Evolutionary conservation across 306 rosid genomes (phyloP).

Genomic region (Castanopsis chinensis): DNA sequence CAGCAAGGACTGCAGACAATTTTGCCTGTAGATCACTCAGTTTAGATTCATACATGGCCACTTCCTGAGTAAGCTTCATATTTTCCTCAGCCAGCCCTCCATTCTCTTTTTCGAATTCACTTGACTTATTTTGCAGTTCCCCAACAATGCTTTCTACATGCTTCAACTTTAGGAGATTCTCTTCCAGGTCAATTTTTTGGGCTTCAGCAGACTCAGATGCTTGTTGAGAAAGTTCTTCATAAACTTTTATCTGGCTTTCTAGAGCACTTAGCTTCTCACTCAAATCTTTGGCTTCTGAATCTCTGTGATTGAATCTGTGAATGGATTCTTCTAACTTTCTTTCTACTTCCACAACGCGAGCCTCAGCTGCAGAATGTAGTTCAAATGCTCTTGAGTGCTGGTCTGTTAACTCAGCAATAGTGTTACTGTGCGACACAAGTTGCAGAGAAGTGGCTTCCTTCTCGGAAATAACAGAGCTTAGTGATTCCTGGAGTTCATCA

Average conservation of each 20-base stretch:
- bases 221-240: conserved; percentile 49
- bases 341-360: conserved; percentile 48
- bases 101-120: conserved; percentile 56
- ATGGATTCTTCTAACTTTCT: conserved; percentile 60
- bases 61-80: conserved; percentile 56
- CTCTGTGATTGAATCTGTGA: conserved; percentile 52
- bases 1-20: conserved; percentile 42
- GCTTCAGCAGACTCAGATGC: conserved; percentile 41
- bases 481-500: conserved; percentile 70
- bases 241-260: conserved; percentile 50
- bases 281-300: conserved; percentile 74
- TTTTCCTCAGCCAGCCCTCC: conserved; percentile 54
- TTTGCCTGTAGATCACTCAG: conserved; percentile 55
- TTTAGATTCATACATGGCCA: conserved; percentile 52
- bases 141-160: conserved; percentile 57
- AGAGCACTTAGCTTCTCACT: conserved; percentile 50
- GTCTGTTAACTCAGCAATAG: conserved; percentile 58
- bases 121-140: conserved; percentile 59
- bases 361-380: conserved; percentile 49
- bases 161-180: conserved; percentile 56
- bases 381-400: conserved; percentile 65
- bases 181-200: conserved; percentile 53
- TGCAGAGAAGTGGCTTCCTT: conserved; percentile 55
- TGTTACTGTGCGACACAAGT: conserved; percentile 65
- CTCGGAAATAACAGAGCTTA: conserved; percentile 58